phyloP scores from a whole-genome alignment of 345 rosid genomes.

The Psidium friedrichsthalianum region DNA sequence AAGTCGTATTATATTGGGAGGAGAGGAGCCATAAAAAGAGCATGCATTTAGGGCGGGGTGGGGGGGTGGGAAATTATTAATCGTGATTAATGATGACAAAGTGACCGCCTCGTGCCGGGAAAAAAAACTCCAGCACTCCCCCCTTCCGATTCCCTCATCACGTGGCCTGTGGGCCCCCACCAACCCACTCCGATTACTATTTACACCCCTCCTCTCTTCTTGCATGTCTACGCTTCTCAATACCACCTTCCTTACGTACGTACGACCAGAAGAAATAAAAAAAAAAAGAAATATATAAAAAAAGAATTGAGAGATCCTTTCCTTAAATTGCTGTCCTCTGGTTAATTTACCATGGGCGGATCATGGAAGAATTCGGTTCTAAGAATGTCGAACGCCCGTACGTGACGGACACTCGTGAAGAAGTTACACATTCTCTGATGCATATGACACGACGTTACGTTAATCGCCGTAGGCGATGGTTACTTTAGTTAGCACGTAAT shows the following conservation, averaged over 20 bases:
- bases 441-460: fast-evolving
- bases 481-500: not conserved
- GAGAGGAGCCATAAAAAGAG: not conserved
- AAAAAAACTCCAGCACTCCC: not conserved
- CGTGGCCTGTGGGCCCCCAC: conserved; percentile 26
- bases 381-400: fast-evolving
- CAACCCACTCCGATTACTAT: no score
- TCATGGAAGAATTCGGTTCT: not conserved
- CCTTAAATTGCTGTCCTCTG: not conserved
- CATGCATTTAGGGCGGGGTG: not conserved
- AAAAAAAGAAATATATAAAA: no score
- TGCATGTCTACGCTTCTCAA: not conserved
- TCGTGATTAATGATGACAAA: not conserved
- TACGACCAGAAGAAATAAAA: not conserved
- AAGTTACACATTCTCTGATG: no score
- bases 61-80: not conserved
- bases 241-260: not conserved
- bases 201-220: no score
- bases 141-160: conserved; percentile 30
- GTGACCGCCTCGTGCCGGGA: conserved; percentile 9
- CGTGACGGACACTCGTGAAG: not conserved
- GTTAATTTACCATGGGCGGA: fast-evolving
- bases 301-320: not conserved
- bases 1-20: not conserved
- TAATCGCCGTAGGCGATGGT: fast-evolving